Evolutionary conservation across 176 grass and related monocot genomes (phyloP).

Genomic region (Thalia dealbata): DNA sequence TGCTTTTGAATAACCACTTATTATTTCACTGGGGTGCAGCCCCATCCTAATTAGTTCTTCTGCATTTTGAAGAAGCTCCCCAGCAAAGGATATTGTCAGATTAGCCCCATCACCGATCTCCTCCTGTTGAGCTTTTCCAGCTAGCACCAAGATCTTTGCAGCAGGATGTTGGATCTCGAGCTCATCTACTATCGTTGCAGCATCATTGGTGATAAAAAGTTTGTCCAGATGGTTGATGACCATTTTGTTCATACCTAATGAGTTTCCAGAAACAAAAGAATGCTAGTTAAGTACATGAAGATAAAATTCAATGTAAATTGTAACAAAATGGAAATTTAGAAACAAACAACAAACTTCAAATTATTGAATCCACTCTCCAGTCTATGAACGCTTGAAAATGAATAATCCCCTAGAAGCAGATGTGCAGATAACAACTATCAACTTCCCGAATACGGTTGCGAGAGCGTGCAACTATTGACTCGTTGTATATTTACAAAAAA

Average conservation of each 20-base stretch:
- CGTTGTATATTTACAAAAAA: neutral
- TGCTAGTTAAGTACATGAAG: neutral
- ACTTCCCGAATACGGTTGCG: neutral
- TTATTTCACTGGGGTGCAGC: constrained; percentile 89
- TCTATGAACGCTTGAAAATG: neutral
- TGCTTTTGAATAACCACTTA: constrained; percentile 79
- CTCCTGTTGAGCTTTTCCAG: constrained; percentile 72
- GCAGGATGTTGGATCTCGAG: constrained; percentile 84
- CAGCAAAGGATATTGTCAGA: constrained; percentile 84
- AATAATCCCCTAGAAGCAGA: neutral
- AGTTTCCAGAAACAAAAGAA: neutral
- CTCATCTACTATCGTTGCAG: constrained; percentile 73
- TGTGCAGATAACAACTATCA: neutral
- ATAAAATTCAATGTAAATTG: neutral
- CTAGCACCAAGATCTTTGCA: constrained; percentile 77
- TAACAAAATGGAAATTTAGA: no score
- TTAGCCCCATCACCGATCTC: constrained; percentile 88
- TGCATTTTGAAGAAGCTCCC: constrained; percentile 75
- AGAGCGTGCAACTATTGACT: neutral
- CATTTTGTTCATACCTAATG: constrained; percentile 93
- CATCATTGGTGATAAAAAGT: constrained; percentile 71
- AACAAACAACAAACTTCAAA: neutral
- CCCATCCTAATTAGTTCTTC: constrained; percentile 97
- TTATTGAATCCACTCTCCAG: no score
- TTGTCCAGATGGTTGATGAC: constrained; percentile 90